phyloP scores from a whole-genome alignment of 495 filamentous ascomycete genomes.

The Astrocystis sublimbata region DNA sequence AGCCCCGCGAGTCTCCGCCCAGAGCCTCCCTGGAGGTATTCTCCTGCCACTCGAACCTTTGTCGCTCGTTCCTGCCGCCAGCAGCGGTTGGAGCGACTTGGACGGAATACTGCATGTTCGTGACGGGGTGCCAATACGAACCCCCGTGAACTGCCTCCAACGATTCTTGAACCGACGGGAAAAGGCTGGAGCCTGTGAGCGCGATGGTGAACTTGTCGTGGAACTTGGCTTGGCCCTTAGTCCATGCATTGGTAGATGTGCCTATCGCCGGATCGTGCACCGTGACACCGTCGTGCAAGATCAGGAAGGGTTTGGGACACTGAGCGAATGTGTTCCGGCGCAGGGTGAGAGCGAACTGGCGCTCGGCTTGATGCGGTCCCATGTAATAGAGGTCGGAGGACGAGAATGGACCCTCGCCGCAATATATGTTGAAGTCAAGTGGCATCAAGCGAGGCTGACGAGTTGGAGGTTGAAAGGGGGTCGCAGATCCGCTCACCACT shows the following conservation, averaged over 20 bases:
- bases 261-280: neutral
- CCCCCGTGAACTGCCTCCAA: neutral
- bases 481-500: no score
- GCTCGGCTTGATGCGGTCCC: conserved; percentile 5
- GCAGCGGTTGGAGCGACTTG: neutral
- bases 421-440: conserved; percentile 6
- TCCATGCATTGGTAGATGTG: conserved; percentile 5
- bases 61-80: neutral
- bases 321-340: neutral
- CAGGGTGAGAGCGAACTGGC: conserved; percentile 12
- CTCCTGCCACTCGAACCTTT: conserved; percentile 6
- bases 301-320: conserved; percentile 3
- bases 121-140: neutral
- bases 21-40: conserved; percentile 1
- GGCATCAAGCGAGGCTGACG: conserved; percentile 3
- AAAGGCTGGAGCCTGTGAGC: neutral
- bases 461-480: neutral
- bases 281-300: conserved; percentile 8
- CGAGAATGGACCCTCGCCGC: neutral
- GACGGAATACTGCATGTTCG: conserved; percentile 2
- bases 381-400: conserved; percentile 7
- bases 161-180: neutral
- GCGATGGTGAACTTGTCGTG: neutral
- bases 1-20: conserved; percentile 9
- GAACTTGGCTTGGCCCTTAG: neutral